Conservation (phyloP, 805 yeast species). For the Wickerhamomyces alni region DNA sequence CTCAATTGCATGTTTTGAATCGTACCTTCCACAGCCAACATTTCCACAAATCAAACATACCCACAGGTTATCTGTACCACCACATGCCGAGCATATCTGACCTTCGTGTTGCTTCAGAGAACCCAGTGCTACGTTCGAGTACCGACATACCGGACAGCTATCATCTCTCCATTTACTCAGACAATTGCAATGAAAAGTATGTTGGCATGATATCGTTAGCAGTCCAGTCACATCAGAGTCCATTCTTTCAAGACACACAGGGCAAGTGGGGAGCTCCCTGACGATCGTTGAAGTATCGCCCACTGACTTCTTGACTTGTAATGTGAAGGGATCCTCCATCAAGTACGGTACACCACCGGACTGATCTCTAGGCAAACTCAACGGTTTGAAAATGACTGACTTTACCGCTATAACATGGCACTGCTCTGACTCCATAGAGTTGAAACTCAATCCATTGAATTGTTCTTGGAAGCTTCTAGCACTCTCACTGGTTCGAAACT, state of each 20-base stretch:
- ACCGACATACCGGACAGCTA: constrained; percentile 86
- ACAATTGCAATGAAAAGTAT: constrained; percentile 87
- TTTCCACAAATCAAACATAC: constrained; percentile 86
- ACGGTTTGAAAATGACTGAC: constrained; percentile 22
- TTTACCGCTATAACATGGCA: constrained; percentile 75
- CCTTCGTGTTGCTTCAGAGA: constrained; percentile 18
- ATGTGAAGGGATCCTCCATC: constrained; percentile 68
- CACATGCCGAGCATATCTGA: constrained; percentile 51
- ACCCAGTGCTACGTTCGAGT: constrained; percentile 41
- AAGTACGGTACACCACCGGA: constrained; percentile 57
- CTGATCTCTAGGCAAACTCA: constrained; percentile 11
- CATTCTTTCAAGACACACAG: constrained; percentile 86
- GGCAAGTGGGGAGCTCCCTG: constrained; percentile 83
- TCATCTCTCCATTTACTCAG: constrained; percentile 86
- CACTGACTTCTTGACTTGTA: constrained; percentile 13
- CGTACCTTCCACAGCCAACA: constrained; percentile 88
- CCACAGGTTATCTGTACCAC: constrained; percentile 64
- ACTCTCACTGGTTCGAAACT: constrained; percentile 49
- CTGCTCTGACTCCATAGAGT: constrained; percentile 82
- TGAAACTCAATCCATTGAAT: constrained; percentile 71
- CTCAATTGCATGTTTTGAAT: constrained; percentile 76
- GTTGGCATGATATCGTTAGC: constrained; percentile 86
- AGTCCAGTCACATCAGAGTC: constrained; percentile 77
- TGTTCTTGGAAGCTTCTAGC: constrained; percentile 62
- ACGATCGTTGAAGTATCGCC: constrained; percentile 12